A percentile compares a stretch with the other conserved stretches of the same genome.
These are phyloP conservation scores for Xylariomycetidae sp. DNA, from an alignment of 2,329 filamentous ascomycete species.

Conservation along the genomic window DNA sequence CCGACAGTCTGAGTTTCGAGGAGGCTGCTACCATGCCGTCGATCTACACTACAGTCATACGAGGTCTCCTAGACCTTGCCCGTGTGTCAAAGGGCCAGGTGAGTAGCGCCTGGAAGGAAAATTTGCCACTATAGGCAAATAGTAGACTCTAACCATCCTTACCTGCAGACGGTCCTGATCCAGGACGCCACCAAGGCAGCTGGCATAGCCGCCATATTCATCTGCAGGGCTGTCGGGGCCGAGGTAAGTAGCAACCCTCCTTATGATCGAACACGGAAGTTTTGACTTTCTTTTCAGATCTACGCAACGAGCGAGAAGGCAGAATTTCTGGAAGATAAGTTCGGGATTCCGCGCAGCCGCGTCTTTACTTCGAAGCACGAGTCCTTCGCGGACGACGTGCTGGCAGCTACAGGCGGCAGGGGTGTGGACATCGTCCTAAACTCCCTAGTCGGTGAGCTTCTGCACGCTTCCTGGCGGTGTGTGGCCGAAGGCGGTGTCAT, in stretches of 20 bases:
- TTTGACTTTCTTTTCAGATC: neutral
- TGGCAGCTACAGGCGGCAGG: neutral
- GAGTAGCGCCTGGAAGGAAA: too few relatives aligned
- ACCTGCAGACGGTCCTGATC: neutral
- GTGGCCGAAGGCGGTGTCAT: neutral
- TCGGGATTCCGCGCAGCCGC: neutral
- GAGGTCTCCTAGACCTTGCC: neutral
- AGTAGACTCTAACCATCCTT: too few relatives aligned
- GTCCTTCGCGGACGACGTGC: neutral
- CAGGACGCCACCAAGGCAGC: neutral
- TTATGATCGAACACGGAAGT: neutral
- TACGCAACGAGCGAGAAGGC: neutral
- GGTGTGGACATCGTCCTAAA: neutral
- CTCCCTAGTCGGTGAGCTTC: neutral
- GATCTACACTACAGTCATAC: neutral
- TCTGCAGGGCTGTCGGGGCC: neutral
- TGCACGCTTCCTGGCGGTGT: neutral
- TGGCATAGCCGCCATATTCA: neutral
- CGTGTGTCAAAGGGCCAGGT: too few relatives aligned
- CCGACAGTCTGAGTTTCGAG: neutral
- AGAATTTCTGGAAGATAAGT: neutral
- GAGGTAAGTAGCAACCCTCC: neutral
- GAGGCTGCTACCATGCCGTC: neutral
- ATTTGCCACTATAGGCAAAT: too few relatives aligned
- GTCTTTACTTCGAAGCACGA: neutral